Evolutionary conservation across 1,284 basidiomycete species (phyloP), one percentile per base, ranked within the genome.

Genomic region (Mycena sp.): DNA sequence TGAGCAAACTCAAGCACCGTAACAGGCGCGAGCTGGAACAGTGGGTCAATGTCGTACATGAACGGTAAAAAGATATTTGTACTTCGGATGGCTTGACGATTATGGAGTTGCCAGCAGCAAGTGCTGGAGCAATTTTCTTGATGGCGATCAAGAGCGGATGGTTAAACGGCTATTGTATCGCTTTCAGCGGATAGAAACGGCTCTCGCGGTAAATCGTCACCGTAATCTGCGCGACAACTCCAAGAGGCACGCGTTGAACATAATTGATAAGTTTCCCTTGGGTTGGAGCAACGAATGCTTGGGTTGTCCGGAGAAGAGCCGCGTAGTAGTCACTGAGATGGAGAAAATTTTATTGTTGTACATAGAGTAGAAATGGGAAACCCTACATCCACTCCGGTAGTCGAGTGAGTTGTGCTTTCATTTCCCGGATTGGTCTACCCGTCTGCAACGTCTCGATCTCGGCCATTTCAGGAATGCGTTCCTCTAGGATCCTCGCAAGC

Each of bases 11-110:
- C 87, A 2, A 94, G 81, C 14, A 94, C 87, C 2, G 90, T 88
- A 37, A 94, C 82, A 2, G 93, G 93, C 16, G 93, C 91, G 32
- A 91, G 78, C 86, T 93, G 67, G 25, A 28, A n/a, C n/a, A n/a
- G n/a, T n/a, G 64, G 43, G 7, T 52, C 41, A 58, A 66, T 23
- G n/a, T 46, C 11, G 51, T 43, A 25, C 17, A 61, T 23, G 9
- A 40, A 35, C 16, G 16, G 25, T n/a, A 23, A 44, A 59, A 25
- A 43, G 50, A 45, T 21, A 26, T 10, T 67, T 70, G 53, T 67
- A 87, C 89, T 78, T 93, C 91, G 30, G 90, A 92, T 2, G 93
- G 93, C 70, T 95, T 95, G 28, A 95, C 88, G 52, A 95, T 83
- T 50, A 93, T 86, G 54, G 88, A 89, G 71, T 95, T 95, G 3